phyloP scores from a whole-genome alignment of 1,284 basidiomycete species.

The Hypsizygus ulmarius region DNA sequence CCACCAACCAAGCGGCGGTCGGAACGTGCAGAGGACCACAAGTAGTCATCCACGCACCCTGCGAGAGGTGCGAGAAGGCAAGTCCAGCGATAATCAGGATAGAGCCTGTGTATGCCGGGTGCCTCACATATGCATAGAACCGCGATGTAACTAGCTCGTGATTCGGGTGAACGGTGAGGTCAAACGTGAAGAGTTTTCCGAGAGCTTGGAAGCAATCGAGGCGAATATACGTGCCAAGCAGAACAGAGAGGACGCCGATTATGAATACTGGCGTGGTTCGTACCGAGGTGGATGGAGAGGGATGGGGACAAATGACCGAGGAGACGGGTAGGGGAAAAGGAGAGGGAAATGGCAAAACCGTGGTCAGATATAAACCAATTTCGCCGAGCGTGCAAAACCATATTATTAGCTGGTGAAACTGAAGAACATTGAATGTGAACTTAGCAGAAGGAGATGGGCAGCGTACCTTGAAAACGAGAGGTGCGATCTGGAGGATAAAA shows the following conservation, averaged over 20 bases:
- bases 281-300: conserved; percentile 33
- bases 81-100: conserved; percentile 51
- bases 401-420: conserved; percentile 52
- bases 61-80: conserved; percentile 48
- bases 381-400: conserved; percentile 52
- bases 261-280: conserved; percentile 46
- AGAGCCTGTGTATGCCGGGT: conserved; percentile 51
- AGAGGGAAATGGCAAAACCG: conserved; percentile 29
- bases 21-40: conserved; percentile 39
- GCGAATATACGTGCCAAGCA: conserved; percentile 47
- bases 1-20: conserved; percentile 33
- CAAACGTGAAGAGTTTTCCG: conserved; percentile 61
- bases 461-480: conserved; percentile 53
- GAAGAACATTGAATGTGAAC: neutral
- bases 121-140: conserved; percentile 53
- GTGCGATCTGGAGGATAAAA: conserved; percentile 55
- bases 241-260: conserved; percentile 46
- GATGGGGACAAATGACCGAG: conserved; percentile 32
- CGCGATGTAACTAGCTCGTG: conserved; percentile 55
- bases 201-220: conserved; percentile 44
- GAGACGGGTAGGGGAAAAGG: conserved; percentile 23
- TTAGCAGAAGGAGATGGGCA: neutral
- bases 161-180: conserved; percentile 53
- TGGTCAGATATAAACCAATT: conserved; percentile 42
- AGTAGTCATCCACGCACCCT: conserved; percentile 52